Conservation (phyloP, 495 filamentous ascomycete genomes). For the Margaritispora aquatica region DNA sequence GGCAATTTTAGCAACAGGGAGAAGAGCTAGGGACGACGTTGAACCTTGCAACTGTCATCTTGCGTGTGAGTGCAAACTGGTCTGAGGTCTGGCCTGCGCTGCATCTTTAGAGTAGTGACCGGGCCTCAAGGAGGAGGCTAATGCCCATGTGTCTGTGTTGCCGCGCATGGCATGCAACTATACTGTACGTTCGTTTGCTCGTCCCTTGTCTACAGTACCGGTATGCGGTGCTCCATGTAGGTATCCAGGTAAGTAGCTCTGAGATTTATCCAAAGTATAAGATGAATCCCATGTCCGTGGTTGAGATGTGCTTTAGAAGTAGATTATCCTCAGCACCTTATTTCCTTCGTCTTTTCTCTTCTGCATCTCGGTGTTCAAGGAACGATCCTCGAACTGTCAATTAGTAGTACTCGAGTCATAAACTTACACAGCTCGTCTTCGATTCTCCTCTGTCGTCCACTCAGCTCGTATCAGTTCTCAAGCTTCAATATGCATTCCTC, state of each 20-base stretch:
- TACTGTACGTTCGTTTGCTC: too few relatives aligned
- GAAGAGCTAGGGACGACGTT: neutral
- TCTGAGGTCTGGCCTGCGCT: neutral
- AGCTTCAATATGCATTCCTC: constrained; percentile 14
- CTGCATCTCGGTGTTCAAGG: neutral
- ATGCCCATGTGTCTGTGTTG: neutral
- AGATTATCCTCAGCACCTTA: too few relatives aligned
- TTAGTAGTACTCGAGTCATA: neutral
- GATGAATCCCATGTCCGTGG: neutral
- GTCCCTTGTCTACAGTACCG: too few relatives aligned
- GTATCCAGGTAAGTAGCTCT: too few relatives aligned
- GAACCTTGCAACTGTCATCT: neutral
- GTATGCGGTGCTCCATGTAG: too few relatives aligned
- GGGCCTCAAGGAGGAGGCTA: too few relatives aligned
- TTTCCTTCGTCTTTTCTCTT: neutral
- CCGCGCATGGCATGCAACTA: too few relatives aligned
- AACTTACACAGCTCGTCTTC: neutral
- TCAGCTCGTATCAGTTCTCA: neutral
- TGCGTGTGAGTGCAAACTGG: neutral
- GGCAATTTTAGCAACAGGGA: constrained; percentile 10
- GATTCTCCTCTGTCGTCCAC: neutral
- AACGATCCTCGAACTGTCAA: too few relatives aligned
- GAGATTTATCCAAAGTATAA: neutral
- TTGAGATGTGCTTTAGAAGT: too few relatives aligned
- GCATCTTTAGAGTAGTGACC: too few relatives aligned